Conservation (phyloP, 495 filamentous ascomycete species). For the Aspergillus funiculosus region DNA sequence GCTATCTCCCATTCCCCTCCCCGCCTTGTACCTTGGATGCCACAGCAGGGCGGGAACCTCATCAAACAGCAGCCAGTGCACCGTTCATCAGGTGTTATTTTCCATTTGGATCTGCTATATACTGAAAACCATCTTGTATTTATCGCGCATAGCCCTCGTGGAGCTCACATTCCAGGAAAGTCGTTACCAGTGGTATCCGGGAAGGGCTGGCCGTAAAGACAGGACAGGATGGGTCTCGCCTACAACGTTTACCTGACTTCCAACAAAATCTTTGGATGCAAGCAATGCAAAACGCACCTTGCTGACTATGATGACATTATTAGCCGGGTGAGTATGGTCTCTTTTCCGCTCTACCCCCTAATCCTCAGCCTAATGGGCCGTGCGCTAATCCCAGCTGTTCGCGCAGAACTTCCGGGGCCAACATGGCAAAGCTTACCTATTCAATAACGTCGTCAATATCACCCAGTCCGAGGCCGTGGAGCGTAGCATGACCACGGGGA, state of each 20-base stretch:
- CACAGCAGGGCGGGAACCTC: constrained; percentile 15
- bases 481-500: constrained; percentile 97
- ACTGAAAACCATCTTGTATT: constrained; percentile 3
- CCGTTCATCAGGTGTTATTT: neutral
- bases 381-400: constrained; percentile 15
- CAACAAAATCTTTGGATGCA: constrained; percentile 90
- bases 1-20: constrained; percentile 1
- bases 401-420: constrained; percentile 96
- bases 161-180: constrained; percentile 19
- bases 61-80: constrained; percentile 7
- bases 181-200: constrained; percentile 12
- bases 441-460: constrained; percentile 90
- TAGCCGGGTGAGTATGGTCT: constrained; percentile 61
- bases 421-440: constrained; percentile 97
- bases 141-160: constrained; percentile 3
- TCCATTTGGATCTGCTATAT: neutral
- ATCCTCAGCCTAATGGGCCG: constrained; percentile 2
- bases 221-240: constrained; percentile 72
- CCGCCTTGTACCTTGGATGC: constrained; percentile 9
- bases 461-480: constrained; percentile 72
- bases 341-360: constrained; percentile 4
- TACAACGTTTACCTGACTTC: constrained; percentile 95
- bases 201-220: constrained; percentile 11
- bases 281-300: constrained; percentile 90
- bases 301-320: constrained; percentile 94